These are phyloP conservation scores for Ogataea naganishii DNA, from an alignment of 805 yeast genomes.

Conservation along the genomic window DNA sequence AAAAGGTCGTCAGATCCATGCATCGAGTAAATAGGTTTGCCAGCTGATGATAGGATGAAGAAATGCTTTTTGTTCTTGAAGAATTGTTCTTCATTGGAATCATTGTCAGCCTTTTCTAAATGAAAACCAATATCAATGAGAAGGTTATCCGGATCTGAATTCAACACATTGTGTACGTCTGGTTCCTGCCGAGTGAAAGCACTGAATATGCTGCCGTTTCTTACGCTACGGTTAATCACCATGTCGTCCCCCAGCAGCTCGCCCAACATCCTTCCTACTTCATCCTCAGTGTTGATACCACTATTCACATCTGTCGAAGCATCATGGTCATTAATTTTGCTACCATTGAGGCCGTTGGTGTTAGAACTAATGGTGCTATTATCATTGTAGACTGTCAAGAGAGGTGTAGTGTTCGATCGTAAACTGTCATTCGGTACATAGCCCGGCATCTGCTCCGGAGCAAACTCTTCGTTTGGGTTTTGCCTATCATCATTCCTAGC, in stretches of 20 bases:
- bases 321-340: constrained; percentile 12
- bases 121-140: constrained; percentile 14
- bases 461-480: background rate
- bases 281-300: constrained; percentile 3
- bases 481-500: constrained; percentile 6
- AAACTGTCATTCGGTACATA: background rate
- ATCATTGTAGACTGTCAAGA: constrained; percentile 19
- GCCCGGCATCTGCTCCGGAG: background rate
- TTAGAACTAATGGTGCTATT: constrained; percentile 11
- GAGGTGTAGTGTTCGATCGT: constrained; percentile 16
- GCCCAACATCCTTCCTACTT: constrained; percentile 4
- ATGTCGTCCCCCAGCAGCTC: constrained; percentile 5
- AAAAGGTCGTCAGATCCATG: constrained; percentile 63
- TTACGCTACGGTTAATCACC: constrained; percentile 2
- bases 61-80: constrained; percentile 50
- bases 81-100: constrained; percentile 20
- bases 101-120: constrained; percentile 19
- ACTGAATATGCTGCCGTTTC: constrained; percentile 1
- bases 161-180: background rate
- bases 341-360: constrained; percentile 15
- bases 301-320: constrained; percentile 9
- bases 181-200: background rate
- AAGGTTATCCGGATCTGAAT: background rate
- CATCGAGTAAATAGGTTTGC: constrained; percentile 79
- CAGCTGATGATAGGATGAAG: constrained; percentile 74